These are phyloP conservation scores for Taiozyma sp. DNA, from an alignment of 1,139 yeast species.

Conservation along the genomic window DNA sequence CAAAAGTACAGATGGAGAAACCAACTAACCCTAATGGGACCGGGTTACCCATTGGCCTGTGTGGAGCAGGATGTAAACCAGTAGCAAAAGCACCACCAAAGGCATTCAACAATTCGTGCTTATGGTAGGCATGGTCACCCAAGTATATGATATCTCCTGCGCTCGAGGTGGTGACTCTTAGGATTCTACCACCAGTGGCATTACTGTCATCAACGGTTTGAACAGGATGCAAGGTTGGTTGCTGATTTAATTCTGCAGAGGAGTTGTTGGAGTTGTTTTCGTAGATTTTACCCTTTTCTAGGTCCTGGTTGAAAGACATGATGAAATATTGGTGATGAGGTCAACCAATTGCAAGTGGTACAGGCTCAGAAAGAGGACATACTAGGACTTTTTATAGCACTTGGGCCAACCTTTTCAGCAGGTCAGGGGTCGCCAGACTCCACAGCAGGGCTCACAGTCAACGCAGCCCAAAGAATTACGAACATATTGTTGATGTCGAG, in stretches of 20 bases:
- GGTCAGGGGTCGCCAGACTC: background rate
- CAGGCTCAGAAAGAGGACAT: too few relatives aligned
- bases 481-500: too few relatives aligned
- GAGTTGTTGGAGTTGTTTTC: slow-evolving; percentile 1
- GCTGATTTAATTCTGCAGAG: background rate
- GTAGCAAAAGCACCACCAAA: slow-evolving; percentile 51
- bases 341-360: too few relatives aligned
- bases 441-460: background rate
- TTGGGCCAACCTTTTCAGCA: background rate
- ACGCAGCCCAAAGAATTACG: background rate
- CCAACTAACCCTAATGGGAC: slow-evolving; percentile 58
- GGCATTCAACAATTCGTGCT: slow-evolving; percentile 47
- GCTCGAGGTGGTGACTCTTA: slow-evolving; percentile 16
- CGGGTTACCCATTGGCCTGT: slow-evolving; percentile 44
- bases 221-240: background rate
- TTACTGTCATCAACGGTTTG: slow-evolving; percentile 1
- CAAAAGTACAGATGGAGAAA: slow-evolving; percentile 45
- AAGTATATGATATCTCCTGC: slow-evolving; percentile 34
- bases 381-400: background rate
- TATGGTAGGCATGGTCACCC: slow-evolving; percentile 56
- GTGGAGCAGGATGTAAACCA: slow-evolving; percentile 11
- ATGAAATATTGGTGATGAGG: too few relatives aligned
- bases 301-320: slow-evolving; percentile 1
- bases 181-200: background rate
- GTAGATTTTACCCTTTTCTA: slow-evolving; percentile 2